These are phyloP conservation scores for Verticillium nonalfalfae DNA, from an alignment of 2,329 filamentous ascomycete species.

Conservation along the genomic window DNA sequence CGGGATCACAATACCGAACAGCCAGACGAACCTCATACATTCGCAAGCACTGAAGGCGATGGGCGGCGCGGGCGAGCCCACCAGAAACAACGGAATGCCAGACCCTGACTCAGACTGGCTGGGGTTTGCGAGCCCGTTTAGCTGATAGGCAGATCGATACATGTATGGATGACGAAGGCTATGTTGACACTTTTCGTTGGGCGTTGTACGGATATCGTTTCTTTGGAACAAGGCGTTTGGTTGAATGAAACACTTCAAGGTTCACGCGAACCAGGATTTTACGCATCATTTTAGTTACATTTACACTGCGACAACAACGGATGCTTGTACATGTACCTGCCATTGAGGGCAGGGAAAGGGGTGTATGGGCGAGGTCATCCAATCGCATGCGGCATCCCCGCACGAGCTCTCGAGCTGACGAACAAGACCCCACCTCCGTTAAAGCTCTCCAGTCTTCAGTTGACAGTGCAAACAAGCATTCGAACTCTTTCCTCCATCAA, in stretches of 20 bases:
- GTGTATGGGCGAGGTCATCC: not conserved
- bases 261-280: not conserved
- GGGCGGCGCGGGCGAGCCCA: conserved; percentile 13
- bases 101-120: conserved; percentile 25
- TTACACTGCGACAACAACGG: not conserved
- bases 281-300: not conserved
- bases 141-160: not conserved
- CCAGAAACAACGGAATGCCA: conserved; percentile 16
- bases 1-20: conserved; percentile 14
- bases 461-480: not conserved
- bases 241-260: not conserved
- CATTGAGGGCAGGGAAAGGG: not conserved
- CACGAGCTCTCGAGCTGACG: not conserved
- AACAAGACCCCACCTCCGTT: not conserved
- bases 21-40: conserved; percentile 2
- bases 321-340: not conserved
- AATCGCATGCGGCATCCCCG: not conserved
- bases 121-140: conserved; percentile 10
- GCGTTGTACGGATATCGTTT: not conserved
- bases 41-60: conserved; percentile 11
- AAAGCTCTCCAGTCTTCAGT: not conserved
- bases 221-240: not conserved
- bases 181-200: not conserved
- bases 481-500: not conserved
- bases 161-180: not conserved